Conservation (phyloP, 108 stramenopile genomes). For the Pseudonitzschia delicatissima region DNA sequence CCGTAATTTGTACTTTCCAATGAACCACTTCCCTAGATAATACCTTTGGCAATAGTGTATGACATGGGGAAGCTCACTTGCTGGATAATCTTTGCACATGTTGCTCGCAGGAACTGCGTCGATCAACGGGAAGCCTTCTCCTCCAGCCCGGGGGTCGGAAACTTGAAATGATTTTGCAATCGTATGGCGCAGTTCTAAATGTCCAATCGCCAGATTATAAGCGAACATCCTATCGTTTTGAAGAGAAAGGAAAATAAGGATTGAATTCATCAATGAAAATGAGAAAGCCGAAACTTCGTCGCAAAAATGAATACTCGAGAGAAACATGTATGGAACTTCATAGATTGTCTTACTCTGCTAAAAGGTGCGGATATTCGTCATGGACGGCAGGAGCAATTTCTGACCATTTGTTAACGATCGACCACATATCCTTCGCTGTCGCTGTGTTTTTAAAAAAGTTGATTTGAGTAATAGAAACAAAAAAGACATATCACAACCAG, state of each 20-base stretch:
- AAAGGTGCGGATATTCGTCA: conserved; percentile 55
- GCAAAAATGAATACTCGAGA: neutral
- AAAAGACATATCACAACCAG: too few relatives aligned
- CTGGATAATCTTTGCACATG: conserved; percentile 50
- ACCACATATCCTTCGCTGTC: conserved; percentile 67
- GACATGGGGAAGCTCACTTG: conserved; percentile 51
- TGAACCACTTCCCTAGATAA: conserved; percentile 59
- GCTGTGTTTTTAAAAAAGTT: neutral
- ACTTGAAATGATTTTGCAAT: conserved; percentile 72
- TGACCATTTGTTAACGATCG: conserved; percentile 60
- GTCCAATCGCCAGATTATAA: conserved; percentile 83
- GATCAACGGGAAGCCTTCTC: conserved; percentile 67
- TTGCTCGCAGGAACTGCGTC: conserved; percentile 36
- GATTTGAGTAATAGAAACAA: neutral
- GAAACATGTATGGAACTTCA: neutral
- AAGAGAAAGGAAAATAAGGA: neutral
- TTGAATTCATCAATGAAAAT: neutral
- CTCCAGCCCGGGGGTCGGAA: conserved; percentile 41
- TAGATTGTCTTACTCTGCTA: conserved; percentile 56
- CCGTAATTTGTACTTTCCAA: conserved; percentile 73
- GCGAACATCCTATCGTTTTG: conserved; percentile 69
- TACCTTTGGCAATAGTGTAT: conserved; percentile 84
- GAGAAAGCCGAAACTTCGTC: conserved; percentile 2
- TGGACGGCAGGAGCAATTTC: conserved; percentile 68
- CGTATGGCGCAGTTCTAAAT: conserved; percentile 57